A percentile compares a stretch with the other conserved stretches of the same genome.
Evolutionary conservation across 331 rosid genomes (phyloP).

Genomic region (Cydonia oblonga): DNA sequence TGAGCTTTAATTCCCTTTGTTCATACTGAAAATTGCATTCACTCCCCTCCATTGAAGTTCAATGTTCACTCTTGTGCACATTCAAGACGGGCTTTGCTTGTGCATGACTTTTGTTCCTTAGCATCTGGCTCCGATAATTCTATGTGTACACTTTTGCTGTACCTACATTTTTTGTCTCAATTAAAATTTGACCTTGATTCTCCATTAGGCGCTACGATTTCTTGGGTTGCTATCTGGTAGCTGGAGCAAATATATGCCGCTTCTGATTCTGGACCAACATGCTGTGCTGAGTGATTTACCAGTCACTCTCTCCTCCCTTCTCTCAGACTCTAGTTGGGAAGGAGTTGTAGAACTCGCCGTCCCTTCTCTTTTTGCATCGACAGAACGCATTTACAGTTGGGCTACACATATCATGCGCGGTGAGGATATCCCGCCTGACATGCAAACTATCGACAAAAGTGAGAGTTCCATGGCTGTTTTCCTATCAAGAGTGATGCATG

Average conservation of each 20-base stretch:
- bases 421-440: conserved; percentile 17
- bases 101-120: too few species aligned
- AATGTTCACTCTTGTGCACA: not conserved
- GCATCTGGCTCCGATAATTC: not conserved
- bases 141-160: too few species aligned
- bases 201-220: conserved; percentile 56
- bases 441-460: conserved; percentile 60
- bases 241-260: conserved; percentile 81
- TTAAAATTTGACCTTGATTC: not conserved
- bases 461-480: conserved; percentile 44
- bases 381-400: conserved; percentile 59
- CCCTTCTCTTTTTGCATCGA: conserved; percentile 45
- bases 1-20: not conserved
- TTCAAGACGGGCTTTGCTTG: too few species aligned
- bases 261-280: conserved; percentile 52
- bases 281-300: conserved; percentile 64
- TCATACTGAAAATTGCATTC: not conserved
- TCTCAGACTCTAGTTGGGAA: conserved; percentile 50
- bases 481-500: conserved; percentile 43
- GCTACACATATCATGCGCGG: conserved; percentile 13
- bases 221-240: conserved; percentile 62
- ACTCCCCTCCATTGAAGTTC: not conserved
- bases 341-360: conserved; percentile 38
- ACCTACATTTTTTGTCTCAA: too few species aligned
- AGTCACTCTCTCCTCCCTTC: conserved; percentile 59